Evolutionary conservation across 2,329 filamentous ascomycete genomes (phyloP).

Genomic region (Ophiognomonia clavigignenti-juglandacearum): DNA sequence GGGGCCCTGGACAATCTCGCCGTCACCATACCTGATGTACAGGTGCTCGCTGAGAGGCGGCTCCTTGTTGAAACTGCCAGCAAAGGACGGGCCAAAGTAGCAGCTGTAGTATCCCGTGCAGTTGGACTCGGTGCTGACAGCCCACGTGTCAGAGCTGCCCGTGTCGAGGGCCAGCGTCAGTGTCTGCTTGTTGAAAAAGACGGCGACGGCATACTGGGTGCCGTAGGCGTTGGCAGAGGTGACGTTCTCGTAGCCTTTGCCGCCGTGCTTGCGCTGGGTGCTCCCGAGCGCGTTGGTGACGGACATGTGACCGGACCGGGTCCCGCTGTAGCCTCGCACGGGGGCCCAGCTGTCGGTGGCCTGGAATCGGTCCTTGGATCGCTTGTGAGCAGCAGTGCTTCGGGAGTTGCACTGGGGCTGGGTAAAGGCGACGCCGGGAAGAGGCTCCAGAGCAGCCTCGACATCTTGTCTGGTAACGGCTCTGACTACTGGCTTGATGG

Average conservation of each 20-base stretch:
- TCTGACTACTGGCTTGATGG: not conserved
- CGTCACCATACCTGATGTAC: slow-evolving; percentile 41
- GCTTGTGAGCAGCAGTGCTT: not conserved
- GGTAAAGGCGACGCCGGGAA: not conserved
- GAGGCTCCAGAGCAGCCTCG: not conserved
- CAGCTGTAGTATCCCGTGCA: slow-evolving; percentile 39
- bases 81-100: slow-evolving; percentile 34
- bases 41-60: slow-evolving; percentile 39
- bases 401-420: not conserved
- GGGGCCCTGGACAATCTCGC: slow-evolving; percentile 41
- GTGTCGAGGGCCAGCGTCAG: slow-evolving; percentile 40
- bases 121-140: slow-evolving; percentile 33
- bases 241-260: slow-evolving; percentile 27
- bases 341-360: not conserved
- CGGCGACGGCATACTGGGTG: slow-evolving; percentile 26
- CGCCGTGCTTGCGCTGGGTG: slow-evolving; percentile 22
- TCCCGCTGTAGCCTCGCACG: not conserved
- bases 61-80: slow-evolving; percentile 36
- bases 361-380: slow-evolving; percentile 1
- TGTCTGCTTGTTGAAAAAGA: slow-evolving; percentile 27
- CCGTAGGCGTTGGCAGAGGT: slow-evolving; percentile 27
- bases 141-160: slow-evolving; percentile 49
- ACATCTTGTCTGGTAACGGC: not conserved
- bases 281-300: not conserved
- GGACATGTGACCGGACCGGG: not conserved